Evolutionary conservation across 768 basidiomycete species (phyloP), one percentile per base, ranked within the genome.

Genomic region (Kwoniella botswanensis): DNA sequence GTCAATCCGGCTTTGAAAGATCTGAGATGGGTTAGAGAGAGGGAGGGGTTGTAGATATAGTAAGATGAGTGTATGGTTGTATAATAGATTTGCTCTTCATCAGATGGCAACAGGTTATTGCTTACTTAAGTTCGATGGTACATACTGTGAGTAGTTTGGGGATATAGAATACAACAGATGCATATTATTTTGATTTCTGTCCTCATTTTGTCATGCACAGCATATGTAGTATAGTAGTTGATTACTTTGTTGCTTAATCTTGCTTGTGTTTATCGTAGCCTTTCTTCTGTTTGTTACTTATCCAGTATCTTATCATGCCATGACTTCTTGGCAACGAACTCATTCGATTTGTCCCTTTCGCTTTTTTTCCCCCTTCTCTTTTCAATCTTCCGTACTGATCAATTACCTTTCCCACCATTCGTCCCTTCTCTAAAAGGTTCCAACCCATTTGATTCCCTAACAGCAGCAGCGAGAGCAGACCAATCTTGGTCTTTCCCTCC

Each of bases 1-100:
- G 85, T 91, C 3, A 94, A 94, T 83, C 93, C 93, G 17, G 92
- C 68, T 59, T 60, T 70, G 52, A 53, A 18, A 17, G 63, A 70
- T 59, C 41, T 57, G 1, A 64, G 22, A 10, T 70, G 68, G 68
- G 63, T 50, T 42, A 70, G 61, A 29, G 60, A 68, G 29, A 70
- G 61, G 22, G 60, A 68, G 50, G 67, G 67, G 10, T 17, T 68
- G 44, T 63, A 60, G 53, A 22, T 42, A 60, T 60, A 22, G 55
- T 15, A 50, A 18, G 46, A 35, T 35, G 5, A 18, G 18, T 18
- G 12, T 50, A 50, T 50, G 46, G 46, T 50, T 50, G 46, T 50
- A 50, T 50, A 50, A 15, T 50, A 50, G 12, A 2, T 18, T 50
- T 50, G 12, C 18, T 50, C 35, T 35, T 35, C 35, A 35, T 35